Conservation (phyloP, 805 yeast genomes). For the Myxozyma mucilagina region DNA sequence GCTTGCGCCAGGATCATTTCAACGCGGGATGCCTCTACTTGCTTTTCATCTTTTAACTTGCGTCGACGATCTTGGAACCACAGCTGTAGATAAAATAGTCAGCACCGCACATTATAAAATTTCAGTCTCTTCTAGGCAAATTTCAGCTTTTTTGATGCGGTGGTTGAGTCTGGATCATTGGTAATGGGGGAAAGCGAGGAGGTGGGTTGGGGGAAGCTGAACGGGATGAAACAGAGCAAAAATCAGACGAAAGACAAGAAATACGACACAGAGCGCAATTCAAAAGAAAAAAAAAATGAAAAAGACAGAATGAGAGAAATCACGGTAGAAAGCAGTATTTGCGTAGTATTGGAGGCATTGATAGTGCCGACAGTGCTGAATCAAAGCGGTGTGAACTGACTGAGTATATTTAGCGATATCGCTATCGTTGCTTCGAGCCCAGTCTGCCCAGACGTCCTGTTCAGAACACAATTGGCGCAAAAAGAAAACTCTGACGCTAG, state of each 20-base stretch:
- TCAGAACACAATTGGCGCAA: no score
- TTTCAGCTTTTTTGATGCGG: background rate
- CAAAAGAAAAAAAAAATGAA: no score
- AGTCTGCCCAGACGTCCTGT: no score
- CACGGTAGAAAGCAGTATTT: no score
- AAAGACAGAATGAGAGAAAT: no score
- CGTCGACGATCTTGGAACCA: slow-evolving; percentile 29
- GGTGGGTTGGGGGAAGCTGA: background rate
- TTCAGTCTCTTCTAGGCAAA: background rate
- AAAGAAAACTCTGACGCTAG: no score
- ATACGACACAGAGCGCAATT: background rate
- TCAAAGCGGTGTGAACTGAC: no score
- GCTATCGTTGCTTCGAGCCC: no score
- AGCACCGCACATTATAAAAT: background rate
- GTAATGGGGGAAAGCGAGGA: background rate
- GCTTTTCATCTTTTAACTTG: slow-evolving; percentile 19
- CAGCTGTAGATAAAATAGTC: slow-evolving; percentile 2
- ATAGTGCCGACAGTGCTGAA: no score
- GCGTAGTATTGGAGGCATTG: no score
- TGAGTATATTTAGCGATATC: no score
- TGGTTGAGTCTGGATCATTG: background rate
- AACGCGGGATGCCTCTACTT: slow-evolving; percentile 12
- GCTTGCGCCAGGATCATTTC: slow-evolving; percentile 26
- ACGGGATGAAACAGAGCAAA: no score
- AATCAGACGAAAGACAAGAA: background rate